Evolutionary conservation across 78 protist genomes (phyloP), one percentile per base, ranked within the genome.

Genomic region (Corallochytrium limacisporum): DNA sequence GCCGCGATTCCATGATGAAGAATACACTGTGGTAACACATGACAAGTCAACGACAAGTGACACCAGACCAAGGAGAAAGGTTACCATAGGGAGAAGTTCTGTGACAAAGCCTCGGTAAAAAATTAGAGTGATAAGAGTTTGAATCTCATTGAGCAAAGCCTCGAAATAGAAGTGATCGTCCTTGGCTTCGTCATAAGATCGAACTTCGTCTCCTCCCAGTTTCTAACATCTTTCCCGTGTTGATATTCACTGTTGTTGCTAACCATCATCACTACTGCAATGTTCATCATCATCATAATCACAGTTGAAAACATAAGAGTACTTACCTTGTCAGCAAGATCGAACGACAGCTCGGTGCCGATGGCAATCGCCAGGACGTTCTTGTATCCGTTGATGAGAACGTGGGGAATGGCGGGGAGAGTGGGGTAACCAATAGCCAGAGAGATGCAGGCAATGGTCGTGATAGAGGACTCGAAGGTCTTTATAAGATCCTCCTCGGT

Each of bases 391-490:
- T 84, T 82, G 83, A 77, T 20, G 63, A 93, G 4, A 48, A 66
- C 0, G 87, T 93, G 96, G 51, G 98, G 97, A 59, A 91, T 65
- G 31, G 99, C 75, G 44, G 95, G 90, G 35, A 51, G 62, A 38
- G 88, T 85, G 60, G 98, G 95, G 86, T 59, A 71, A 55, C 89
- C 88, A 65, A 73, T 44, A 32, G 63, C 88, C 32, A 97, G 79
- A 15, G 95, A 82, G 48, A 94, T 18, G 49, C 95, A 75, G 24
- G 99, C 91, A 42, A 96, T 81, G 73, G 74, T 39, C 79, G 46
- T 44, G 59, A 84, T 43, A 35, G 82, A 99, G 4, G 3, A 37
- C 32, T 6, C 24, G 78, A 91, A 62, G 62, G 36, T 55, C 65
- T 37, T 57, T 35, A 59, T 0, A 50, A 94, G 38, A 66, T 81